Evolutionary conservation across 2,329 filamentous ascomycete species (phyloP).

Genomic region (Venturia oleaginea): DNA sequence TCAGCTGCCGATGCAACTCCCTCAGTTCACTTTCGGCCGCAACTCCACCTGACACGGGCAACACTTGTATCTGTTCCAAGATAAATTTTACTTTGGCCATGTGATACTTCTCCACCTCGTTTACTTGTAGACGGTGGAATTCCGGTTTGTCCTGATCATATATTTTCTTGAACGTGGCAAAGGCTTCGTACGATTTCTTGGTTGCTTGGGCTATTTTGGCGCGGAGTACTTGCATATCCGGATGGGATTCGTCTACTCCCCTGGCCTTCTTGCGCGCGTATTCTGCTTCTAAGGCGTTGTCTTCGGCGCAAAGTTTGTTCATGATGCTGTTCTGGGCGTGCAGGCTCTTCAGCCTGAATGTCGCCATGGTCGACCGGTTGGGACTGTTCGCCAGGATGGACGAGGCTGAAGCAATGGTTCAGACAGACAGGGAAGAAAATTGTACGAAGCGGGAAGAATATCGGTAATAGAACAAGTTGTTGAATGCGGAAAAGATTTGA

Average conservation of each 20-base stretch:
- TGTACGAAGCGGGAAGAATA: too few species aligned
- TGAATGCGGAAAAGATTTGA: background rate
- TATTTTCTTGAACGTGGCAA: background rate
- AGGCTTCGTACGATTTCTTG: slow-evolving; percentile 1
- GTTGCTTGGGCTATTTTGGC: background rate
- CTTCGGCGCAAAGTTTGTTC: background rate
- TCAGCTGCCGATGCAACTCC: background rate
- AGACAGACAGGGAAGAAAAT: too few species aligned
- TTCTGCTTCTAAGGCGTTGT: background rate
- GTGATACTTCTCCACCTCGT: background rate
- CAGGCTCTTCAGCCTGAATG: background rate
- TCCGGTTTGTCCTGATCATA: background rate
- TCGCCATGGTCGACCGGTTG: background rate
- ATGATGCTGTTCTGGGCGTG: background rate
- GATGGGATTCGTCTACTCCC: background rate
- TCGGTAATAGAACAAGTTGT: too few species aligned
- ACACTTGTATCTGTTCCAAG: background rate
- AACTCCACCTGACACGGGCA: background rate
- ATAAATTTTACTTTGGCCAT: background rate
- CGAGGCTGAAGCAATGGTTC: background rate
- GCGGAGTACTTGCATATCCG: background rate
- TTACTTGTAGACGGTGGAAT: background rate
- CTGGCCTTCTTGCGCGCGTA: background rate
- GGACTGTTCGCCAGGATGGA: background rate
- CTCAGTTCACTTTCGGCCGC: background rate